phyloP scores from a whole-genome alignment of 805 yeast genomes.

The Danielia oregonensis region DNA sequence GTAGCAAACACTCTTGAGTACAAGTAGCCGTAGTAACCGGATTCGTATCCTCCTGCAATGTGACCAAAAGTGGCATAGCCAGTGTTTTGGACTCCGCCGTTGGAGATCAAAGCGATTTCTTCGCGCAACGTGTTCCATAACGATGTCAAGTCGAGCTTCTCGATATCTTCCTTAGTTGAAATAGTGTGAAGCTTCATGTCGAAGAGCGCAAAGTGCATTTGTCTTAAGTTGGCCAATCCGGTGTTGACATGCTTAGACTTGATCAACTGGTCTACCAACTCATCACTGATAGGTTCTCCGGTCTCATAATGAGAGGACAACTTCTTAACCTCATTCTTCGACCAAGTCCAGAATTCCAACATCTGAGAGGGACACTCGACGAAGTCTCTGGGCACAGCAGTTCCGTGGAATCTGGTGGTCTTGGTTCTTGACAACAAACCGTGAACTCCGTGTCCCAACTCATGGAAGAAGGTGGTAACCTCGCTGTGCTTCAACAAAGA shows the following conservation, averaged over 20 bases:
- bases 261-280: conserved; percentile 11
- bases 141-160: conserved; percentile 43
- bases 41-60: conserved; percentile 76
- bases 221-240: conserved; percentile 68
- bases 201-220: conserved; percentile 72
- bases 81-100: conserved; percentile 52
- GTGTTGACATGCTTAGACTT: conserved; percentile 52
- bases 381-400: conserved; percentile 77
- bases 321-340: conserved; percentile 50
- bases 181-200: conserved; percentile 69
- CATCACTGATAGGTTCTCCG: conserved; percentile 53
- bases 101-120: conserved; percentile 55
- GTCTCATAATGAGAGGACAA: conserved; percentile 67
- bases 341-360: conserved; percentile 89
- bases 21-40: conserved; percentile 83
- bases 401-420: conserved; percentile 70
- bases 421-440: conserved; percentile 64
- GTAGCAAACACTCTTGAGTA: conserved; percentile 86
- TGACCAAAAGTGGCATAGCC: conserved; percentile 81
- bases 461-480: conserved; percentile 84
- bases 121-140: conserved; percentile 67
- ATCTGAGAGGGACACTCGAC: conserved; percentile 91
- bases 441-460: conserved; percentile 87
- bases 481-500: conserved; percentile 74
- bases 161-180: conserved; percentile 37